Evolutionary conservation across 306 rosid species (phyloP), one percentile per base, ranked within the genome.

Genomic region (Aeschynomene evenia): DNA sequence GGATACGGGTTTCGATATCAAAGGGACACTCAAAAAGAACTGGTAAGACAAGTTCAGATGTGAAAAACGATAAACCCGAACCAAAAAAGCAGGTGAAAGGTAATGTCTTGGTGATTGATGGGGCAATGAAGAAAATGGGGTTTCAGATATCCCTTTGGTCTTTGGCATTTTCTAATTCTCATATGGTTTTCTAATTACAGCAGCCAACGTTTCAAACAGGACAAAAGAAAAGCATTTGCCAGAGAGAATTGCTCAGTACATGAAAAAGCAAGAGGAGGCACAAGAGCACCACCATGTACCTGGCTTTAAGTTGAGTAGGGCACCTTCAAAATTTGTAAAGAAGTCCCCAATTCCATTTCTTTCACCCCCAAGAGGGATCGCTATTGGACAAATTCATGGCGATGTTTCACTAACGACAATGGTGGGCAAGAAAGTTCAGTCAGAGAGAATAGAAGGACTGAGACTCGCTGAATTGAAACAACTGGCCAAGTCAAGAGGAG

Each of bases 401-500:
- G 80, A 74, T 37, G 54, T 45, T 50, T 18, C 70, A 0, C 36
- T 55, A 23, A 31, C 67, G 7, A 51, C 28, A n/a, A 62, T 19
- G 11, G 81, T 45, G 48, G 66, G 29, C 31, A 34, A 39, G 51
- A 84, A 81, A 57, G 39, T 55, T 6, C 61, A 72, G 23, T 56
- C 74, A 60, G 78, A 39, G 28, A 76, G 46, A 53, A 52, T 76
- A 15, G 85, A 80, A 34, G 75, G 56, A 45, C 69, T 86, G 91
- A 89, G 86, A 72, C 82, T 86, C 37, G 7, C 60, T 23, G 77
- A 86, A 67, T 77, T 86, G 72, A 86, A 82, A 79, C 82, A 83
- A 49, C 49, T 84, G 1, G 96, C 86, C 37, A 86, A 86, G 77
- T 78, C 85, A 55, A 82, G 86, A 68, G 85, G 84, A 65, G 40